These are phyloP conservation scores for Ophiocordyceps camponoti-leonardi DNA, from an alignment of 2,329 filamentous ascomycete species.

Conservation along the genomic window DNA sequence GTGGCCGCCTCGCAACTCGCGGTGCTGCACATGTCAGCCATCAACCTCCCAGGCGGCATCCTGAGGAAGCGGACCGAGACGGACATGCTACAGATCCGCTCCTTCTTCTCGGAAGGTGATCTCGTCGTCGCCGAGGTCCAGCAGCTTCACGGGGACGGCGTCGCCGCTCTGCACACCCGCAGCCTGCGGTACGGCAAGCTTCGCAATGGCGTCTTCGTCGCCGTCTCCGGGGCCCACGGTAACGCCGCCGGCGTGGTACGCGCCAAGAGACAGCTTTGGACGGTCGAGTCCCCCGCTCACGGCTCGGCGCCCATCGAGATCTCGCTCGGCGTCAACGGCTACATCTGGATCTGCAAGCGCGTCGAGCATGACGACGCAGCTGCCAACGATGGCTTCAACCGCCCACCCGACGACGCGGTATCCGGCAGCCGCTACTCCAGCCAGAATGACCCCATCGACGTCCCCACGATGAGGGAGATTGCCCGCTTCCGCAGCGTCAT, in stretches of 20 bases:
- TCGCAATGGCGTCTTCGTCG: slow-evolving; percentile 78
- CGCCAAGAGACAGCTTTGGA: slow-evolving; percentile 75
- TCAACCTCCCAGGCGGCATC: slow-evolving; percentile 90
- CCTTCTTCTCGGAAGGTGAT: slow-evolving; percentile 94
- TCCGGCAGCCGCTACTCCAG: slow-evolving; percentile 81
- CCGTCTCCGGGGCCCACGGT: slow-evolving; percentile 66
- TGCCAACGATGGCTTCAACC: slow-evolving; percentile 30
- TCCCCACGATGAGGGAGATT: slow-evolving; percentile 73
- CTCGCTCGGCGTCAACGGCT: slow-evolving; percentile 86
- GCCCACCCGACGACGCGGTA: slow-evolving; percentile 73
- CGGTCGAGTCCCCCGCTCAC: slow-evolving; percentile 38
- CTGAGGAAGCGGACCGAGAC: slow-evolving; percentile 82
- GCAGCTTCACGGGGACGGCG: slow-evolving; percentile 69
- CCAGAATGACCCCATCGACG: slow-evolving; percentile 74
- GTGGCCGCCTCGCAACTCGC: slow-evolving; percentile 78
- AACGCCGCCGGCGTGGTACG: slow-evolving; percentile 67
- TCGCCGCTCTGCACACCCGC: slow-evolving; percentile 75
- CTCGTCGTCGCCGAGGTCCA: slow-evolving; percentile 91
- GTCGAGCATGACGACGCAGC: slow-evolving; percentile 38
- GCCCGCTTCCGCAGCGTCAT: slow-evolving; percentile 69
- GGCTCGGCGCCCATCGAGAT: slow-evolving; percentile 59
- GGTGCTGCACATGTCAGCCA: slow-evolving; percentile 67
- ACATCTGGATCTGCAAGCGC: slow-evolving; percentile 88
- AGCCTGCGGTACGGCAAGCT: slow-evolving; percentile 89
- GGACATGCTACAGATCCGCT: slow-evolving; percentile 90